Percentiles rank a stretch among this genome's conserved stretches.
phyloP scores from a whole-genome alignment of 2,329 filamentous ascomycete species.

The Myriosclerotinia duriaeana region DNA sequence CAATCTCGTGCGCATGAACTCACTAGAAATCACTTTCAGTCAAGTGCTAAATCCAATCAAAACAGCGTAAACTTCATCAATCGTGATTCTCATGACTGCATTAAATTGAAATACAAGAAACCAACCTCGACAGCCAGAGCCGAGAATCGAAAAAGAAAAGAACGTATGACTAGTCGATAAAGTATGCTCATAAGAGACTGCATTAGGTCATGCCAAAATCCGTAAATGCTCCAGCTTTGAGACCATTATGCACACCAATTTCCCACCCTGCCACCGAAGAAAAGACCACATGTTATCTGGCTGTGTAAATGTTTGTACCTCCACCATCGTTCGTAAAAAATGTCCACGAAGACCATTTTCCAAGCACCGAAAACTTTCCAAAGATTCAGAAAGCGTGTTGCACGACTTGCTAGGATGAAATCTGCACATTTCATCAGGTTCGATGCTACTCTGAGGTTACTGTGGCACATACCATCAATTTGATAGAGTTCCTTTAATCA shows the following conservation, averaged over 20 bases:
- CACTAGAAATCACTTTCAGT: not conserved
- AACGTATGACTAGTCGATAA: conserved; percentile 5
- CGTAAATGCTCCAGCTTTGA: not conserved
- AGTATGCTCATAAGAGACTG: not conserved
- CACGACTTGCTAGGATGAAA: not conserved
- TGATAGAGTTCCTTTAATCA: not conserved
- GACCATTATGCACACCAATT: conserved; percentile 5
- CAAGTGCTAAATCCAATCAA: conserved; percentile 3
- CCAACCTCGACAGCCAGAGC: not conserved
- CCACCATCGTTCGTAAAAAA: not conserved
- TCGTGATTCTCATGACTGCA: conserved; percentile 18
- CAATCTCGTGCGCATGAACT: not conserved
- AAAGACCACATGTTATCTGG: conserved; percentile 8
- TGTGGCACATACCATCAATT: conserved; percentile 16
- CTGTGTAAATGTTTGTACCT: not conserved
- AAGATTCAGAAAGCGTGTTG: not conserved
- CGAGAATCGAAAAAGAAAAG: conserved; percentile 8
- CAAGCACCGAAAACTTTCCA: not conserved
- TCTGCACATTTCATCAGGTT: conserved; percentile 10
- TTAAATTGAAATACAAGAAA: conserved; percentile 9
- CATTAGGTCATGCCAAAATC: not conserved
- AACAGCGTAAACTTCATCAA: conserved; percentile 13
- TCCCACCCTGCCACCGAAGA: not conserved
- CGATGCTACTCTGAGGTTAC: not conserved
- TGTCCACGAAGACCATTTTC: not conserved